A percentile compares a stretch with the other conserved stretches of the same genome.
These are phyloP conservation scores for Cyberlindnera galapagoensis DNA, from an alignment of 805 yeast genomes.

Conservation along the genomic window DNA sequence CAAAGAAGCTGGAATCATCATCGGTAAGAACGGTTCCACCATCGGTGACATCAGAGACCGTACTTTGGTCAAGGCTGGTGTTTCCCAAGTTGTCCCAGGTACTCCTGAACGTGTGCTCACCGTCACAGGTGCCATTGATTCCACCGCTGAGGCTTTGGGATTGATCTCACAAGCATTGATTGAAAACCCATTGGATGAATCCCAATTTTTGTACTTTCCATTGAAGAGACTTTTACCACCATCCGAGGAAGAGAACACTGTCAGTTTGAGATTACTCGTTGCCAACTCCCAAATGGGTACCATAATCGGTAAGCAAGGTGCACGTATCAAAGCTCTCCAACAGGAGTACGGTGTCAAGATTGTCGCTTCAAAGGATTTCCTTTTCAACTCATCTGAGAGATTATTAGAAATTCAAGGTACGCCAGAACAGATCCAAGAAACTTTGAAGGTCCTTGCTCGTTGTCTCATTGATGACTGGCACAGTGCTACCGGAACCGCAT, in stretches of 20 bases:
- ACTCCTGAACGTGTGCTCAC: conserved; percentile 80
- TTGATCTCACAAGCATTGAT: conserved; percentile 62
- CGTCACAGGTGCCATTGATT: conserved; percentile 64
- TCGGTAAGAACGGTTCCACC: conserved; percentile 77
- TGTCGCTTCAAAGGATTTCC: conserved; percentile 80
- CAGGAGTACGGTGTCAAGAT: conserved; percentile 63
- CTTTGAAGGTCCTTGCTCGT: conserved; percentile 54
- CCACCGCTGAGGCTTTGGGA: conserved; percentile 63
- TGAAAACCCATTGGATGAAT: conserved; percentile 31
- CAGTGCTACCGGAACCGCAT: conserved; percentile 55
- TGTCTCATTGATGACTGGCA: conserved; percentile 73
- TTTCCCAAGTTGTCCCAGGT: conserved; percentile 73
- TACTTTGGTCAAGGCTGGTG: conserved; percentile 80
- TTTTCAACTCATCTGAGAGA: conserved; percentile 79
- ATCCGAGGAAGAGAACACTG: conserved; percentile 42
- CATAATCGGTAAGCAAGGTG: conserved; percentile 79
- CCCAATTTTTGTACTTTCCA: conserved; percentile 48
- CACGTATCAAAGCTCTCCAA: conserved; percentile 73
- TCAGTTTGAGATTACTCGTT: conserved; percentile 60
- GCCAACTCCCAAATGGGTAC: conserved; percentile 88
- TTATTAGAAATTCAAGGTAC: conserved; percentile 83
- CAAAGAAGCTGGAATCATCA: conserved; percentile 85
- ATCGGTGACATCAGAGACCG: conserved; percentile 70
- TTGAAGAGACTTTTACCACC: conserved; percentile 52
- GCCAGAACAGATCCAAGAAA: conserved; percentile 52